These are phyloP conservation scores for Eimeria necatrix DNA, from an alignment of 169 alveolate species.

Conservation along the genomic window DNA sequence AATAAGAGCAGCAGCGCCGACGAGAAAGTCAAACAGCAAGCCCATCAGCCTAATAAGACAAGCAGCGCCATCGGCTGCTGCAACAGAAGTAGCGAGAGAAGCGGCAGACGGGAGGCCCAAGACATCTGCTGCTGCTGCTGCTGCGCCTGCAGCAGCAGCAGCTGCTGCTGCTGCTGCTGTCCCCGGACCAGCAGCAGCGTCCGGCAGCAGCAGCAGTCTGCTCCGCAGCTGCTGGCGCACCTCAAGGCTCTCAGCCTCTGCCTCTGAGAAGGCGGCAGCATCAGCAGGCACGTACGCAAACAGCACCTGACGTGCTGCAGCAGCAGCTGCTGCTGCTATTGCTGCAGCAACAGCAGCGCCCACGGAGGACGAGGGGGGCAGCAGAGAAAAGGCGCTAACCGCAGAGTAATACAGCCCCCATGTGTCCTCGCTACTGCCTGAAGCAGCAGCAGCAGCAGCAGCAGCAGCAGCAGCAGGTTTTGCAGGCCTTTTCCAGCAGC, in stretches of 20 bases:
- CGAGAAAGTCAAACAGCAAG: background rate
- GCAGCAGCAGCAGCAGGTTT: background rate
- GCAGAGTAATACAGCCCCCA: slow-evolving; percentile 21
- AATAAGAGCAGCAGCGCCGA: slow-evolving; percentile 11
- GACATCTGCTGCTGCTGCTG: background rate
- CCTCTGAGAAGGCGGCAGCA: slow-evolving; percentile 57
- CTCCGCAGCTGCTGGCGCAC: background rate
- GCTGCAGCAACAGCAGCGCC: slow-evolving; percentile 33
- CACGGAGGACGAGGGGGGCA: slow-evolving; percentile 38
- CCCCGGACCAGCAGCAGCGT: background rate
- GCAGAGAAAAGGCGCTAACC: slow-evolving; percentile 19
- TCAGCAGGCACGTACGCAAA: slow-evolving; percentile 53
- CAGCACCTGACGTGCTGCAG: slow-evolving; percentile 32
- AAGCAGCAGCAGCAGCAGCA: background rate
- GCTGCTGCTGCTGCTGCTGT: background rate
- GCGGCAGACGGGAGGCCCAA: slow-evolving; percentile 1
- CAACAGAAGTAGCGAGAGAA: background rate
- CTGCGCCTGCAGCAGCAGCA: background rate
- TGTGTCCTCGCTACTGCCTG: background rate
- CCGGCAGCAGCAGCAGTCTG: slow-evolving; percentile 9
- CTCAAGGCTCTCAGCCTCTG: slow-evolving; percentile 3
- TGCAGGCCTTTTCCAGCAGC: slow-evolving; percentile 22
- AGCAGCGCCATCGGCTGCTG: background rate
- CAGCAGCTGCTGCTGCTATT: background rate
- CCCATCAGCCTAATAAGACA: slow-evolving; percentile 1